Percentiles rank a stretch among this genome's conserved stretches.
Evolutionary conservation across 441 rosid genomes (phyloP).

Genomic region (Rhodomyrtus psidioides): DNA sequence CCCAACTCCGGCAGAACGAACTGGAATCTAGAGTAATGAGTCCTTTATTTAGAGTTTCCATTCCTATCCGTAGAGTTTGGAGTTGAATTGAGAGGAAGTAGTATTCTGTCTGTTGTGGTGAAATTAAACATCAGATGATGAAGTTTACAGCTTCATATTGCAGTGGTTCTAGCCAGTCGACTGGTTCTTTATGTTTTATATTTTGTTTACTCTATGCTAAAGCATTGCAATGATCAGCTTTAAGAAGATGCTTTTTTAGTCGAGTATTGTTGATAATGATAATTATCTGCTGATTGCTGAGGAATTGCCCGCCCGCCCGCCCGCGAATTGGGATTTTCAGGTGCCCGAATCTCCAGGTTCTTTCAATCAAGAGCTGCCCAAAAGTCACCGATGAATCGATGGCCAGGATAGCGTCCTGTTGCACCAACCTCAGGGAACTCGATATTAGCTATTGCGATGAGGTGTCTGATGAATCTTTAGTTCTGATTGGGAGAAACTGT

Average conservation of each 20-base stretch:
- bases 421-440: constrained; percentile 46
- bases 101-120: neutral
- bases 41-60: no score
- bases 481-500: constrained; percentile 45
- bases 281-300: neutral
- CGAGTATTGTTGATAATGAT: neutral
- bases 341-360: constrained; percentile 51
- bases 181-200: neutral
- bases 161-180: neutral
- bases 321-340: constrained; percentile 17
- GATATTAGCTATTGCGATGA: constrained; percentile 67
- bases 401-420: constrained; percentile 41
- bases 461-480: constrained; percentile 51
- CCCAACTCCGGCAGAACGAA: no score
- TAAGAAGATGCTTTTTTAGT: neutral
- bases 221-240: neutral
- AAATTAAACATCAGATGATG: neutral
- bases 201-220: neutral
- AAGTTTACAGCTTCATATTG: neutral
- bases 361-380: constrained; percentile 58
- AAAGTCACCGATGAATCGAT: constrained; percentile 58
- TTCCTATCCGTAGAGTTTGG: no score
- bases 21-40: no score
- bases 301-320: neutral
- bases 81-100: rapidly evolving